A percentile compares a stretch with the other conserved stretches of the same genome.
Conservation (phyloP, 805 yeast species). For the Starmerella bombi region DNA sequence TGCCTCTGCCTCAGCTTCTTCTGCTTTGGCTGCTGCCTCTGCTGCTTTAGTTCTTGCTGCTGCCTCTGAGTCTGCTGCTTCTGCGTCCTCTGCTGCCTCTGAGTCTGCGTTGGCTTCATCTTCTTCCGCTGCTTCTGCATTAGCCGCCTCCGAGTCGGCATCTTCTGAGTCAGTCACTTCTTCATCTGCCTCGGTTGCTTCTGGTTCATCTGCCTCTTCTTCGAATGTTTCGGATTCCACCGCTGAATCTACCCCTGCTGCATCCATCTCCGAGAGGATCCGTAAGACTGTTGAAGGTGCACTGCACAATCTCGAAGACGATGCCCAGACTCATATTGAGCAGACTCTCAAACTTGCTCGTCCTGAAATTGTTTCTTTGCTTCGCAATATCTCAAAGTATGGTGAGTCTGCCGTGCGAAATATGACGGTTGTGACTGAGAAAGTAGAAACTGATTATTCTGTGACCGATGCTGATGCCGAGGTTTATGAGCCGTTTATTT, state of each 20-base stretch:
- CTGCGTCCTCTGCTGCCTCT: not conserved
- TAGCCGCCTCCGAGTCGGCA: not conserved
- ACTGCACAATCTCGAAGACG: slow-evolving; percentile 16
- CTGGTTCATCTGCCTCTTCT: slow-evolving; percentile 1
- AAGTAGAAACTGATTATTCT: slow-evolving; percentile 14
- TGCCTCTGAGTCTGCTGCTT: not conserved
- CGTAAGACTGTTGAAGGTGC: slow-evolving; percentile 18
- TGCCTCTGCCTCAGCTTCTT: too few relatives aligned
- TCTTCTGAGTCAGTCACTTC: not conserved
- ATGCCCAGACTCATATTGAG: slow-evolving; percentile 8
- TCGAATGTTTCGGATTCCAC: slow-evolving; percentile 1
- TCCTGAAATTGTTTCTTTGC: slow-evolving; percentile 20
- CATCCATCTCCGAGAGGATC: not conserved
- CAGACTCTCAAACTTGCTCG: slow-evolving; percentile 13
- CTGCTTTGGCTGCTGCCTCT: too few relatives aligned
- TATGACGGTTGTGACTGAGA: slow-evolving; percentile 13
- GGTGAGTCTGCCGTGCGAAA: slow-evolving; percentile 17
- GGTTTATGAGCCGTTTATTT: slow-evolving; percentile 19
- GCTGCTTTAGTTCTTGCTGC: not conserved
- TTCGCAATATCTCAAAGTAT: slow-evolving; percentile 15
- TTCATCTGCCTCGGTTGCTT: not conserved
- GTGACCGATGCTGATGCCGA: slow-evolving; percentile 3
- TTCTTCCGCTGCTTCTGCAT: not conserved
- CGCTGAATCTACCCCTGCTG: slow-evolving; percentile 3
- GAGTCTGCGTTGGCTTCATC: too few relatives aligned